Evolutionary conservation across 2,329 filamentous ascomycete species (phyloP).

Genomic region (Aspergillus melleus): DNA sequence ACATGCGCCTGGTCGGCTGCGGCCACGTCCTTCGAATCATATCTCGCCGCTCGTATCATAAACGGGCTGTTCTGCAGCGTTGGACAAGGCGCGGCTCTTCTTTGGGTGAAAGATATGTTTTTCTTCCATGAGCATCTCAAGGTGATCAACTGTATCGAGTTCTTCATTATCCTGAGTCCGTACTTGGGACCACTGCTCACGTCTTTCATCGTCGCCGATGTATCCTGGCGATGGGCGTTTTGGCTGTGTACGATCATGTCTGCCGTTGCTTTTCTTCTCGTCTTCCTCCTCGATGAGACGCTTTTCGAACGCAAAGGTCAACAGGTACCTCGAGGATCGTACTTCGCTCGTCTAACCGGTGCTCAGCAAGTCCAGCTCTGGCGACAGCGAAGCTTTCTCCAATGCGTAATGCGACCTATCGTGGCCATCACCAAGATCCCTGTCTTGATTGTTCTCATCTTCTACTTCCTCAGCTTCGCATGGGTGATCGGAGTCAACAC

Average conservation of each 20-base stretch:
- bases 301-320: constrained; percentile 25
- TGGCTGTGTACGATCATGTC: constrained; percentile 26
- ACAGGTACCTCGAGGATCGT: constrained; percentile 3
- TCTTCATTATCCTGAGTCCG: constrained; percentile 41
- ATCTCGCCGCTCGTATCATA: constrained; percentile 50
- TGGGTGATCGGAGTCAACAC: constrained; percentile 56
- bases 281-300: constrained; percentile 28
- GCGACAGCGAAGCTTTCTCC: constrained; percentile 39
- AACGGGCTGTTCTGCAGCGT: constrained; percentile 51
- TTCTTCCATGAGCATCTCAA: constrained; percentile 57
- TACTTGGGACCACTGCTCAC: constrained; percentile 43
- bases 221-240: constrained; percentile 35
- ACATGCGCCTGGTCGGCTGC: constrained; percentile 45
- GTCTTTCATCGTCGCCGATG: constrained; percentile 51
- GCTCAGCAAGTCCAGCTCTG: constrained; percentile 27
- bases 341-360: constrained; percentile 21
- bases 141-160: constrained; percentile 41
- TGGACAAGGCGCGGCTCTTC: constrained; percentile 43
- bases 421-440: constrained; percentile 39
- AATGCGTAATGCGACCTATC: constrained; percentile 43
- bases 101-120: constrained; percentile 60
- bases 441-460: constrained; percentile 29
- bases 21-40: constrained; percentile 48
- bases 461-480: constrained; percentile 40
- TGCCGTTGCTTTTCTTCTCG: constrained; percentile 21